A percentile compares a stretch with the other conserved stretches of the same genome.
These are phyloP conservation scores for Aspergillus indologenus DNA, from an alignment of 495 filamentous ascomycete genomes.

Conservation along the genomic window DNA sequence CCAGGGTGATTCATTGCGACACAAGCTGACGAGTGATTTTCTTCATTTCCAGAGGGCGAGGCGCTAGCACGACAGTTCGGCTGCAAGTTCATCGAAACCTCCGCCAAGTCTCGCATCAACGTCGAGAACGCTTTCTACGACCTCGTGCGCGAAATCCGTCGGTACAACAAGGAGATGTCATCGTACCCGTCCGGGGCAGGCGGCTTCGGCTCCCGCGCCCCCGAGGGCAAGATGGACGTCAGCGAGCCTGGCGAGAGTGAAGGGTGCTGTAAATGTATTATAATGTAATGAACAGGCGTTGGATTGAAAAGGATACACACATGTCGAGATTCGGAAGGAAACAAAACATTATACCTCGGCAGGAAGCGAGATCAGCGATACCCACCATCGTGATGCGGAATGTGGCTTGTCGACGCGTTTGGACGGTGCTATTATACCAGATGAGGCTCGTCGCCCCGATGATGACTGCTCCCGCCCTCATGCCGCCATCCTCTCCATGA, in stretches of 20 bases:
- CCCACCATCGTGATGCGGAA: constrained; percentile 17
- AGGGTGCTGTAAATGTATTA: constrained; percentile 86
- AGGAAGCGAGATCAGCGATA: constrained; percentile 20
- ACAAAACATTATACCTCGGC: constrained; percentile 16
- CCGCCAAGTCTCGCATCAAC: constrained; percentile 95
- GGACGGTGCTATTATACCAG: constrained; percentile 26
- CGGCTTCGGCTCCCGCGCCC: constrained; percentile 56
- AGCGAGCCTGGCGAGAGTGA: constrained; percentile 64
- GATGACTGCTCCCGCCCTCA: constrained; percentile 35
- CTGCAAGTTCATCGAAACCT: constrained; percentile 98
- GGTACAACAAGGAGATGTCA: constrained; percentile 97
- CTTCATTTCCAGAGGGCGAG: constrained; percentile 70
- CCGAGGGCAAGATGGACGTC: constrained; percentile 72
- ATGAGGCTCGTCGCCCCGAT: constrained; percentile 8
- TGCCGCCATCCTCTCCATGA: constrained; percentile 46
- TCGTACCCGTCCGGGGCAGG: constrained; percentile 70
- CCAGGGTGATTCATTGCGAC: neutral
- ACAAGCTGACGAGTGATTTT: constrained; percentile 24
- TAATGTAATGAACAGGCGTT: constrained; percentile 67
- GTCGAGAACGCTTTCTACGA: constrained; percentile 98
- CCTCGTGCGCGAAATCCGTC: constrained; percentile 92
- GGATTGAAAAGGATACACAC: constrained; percentile 23
- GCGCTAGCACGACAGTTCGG: constrained; percentile 79
- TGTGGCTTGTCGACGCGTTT: constrained; percentile 22
- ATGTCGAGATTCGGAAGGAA: constrained; percentile 24